A percentile compares a stretch with the other conserved stretches of the same genome.
phyloP scores from a whole-genome alignment of 2,329 filamentous ascomycete genomes.

The Trichoderma oligosporum region DNA sequence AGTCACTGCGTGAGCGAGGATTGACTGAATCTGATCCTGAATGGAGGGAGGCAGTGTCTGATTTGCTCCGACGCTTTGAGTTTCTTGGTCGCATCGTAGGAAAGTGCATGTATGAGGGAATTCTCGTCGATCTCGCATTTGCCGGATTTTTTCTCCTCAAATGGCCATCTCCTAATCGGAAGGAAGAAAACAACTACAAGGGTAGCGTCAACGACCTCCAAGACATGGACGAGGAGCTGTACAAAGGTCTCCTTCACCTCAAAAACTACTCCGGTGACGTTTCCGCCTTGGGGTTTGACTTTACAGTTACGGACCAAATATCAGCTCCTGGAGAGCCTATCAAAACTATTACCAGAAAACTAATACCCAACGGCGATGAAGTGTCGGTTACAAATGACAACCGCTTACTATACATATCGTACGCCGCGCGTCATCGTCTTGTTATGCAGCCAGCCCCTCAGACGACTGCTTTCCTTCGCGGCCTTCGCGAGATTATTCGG shows the following conservation, averaged over 20 bases:
- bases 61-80: conserved; percentile 72
- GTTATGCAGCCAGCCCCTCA: conserved; percentile 75
- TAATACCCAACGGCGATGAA: conserved; percentile 73
- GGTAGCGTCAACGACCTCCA: conserved; percentile 92
- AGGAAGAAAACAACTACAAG: conserved; percentile 69
- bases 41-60: conserved; percentile 54
- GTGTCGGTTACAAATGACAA: conserved; percentile 86
- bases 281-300: conserved; percentile 68
- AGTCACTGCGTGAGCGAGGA: conserved; percentile 51
- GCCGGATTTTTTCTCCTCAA: conserved; percentile 95
- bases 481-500: conserved; percentile 82
- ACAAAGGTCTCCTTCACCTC: conserved; percentile 75
- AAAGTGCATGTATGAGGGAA: conserved; percentile 96
- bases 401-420: conserved; percentile 87
- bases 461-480: conserved; percentile 81
- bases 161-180: conserved; percentile 72
- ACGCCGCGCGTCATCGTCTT: conserved; percentile 82
- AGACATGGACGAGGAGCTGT: conserved; percentile 85
- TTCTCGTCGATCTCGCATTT: conserved; percentile 88
- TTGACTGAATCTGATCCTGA: conserved; percentile 50
- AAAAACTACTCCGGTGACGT: conserved; percentile 86
- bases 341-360: conserved; percentile 66
- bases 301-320: conserved; percentile 75
- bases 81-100: conserved; percentile 91
- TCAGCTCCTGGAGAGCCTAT: conserved; percentile 44